Percentiles rank a stretch among this genome's conserved stretches.
These are phyloP conservation scores for Dactylonectria macrodidyma DNA, from an alignment of 2,329 filamentous ascomycete species.

Conservation along the genomic window DNA sequence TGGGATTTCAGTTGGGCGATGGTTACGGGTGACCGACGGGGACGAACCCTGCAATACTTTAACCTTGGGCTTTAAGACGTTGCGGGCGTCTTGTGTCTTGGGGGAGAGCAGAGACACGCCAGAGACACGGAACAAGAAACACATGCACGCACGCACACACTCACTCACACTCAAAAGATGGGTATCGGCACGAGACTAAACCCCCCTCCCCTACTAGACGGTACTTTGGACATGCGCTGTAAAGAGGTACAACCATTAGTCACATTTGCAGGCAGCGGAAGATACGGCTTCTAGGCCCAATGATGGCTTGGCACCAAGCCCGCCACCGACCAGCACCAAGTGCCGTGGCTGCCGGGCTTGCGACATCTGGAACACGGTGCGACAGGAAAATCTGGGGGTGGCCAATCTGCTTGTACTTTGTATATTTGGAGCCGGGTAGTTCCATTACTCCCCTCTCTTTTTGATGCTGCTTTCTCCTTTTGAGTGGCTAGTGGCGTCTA, in stretches of 20 bases:
- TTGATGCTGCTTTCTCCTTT: neutral
- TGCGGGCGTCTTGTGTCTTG: neutral
- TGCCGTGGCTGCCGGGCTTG: constrained; percentile 51
- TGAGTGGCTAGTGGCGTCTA: neutral
- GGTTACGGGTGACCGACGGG: neutral
- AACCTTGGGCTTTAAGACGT: constrained; percentile 3
- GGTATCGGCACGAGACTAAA: neutral
- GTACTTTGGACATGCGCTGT: no score
- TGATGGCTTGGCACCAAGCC: constrained; percentile 41
- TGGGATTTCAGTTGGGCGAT: constrained; percentile 22
- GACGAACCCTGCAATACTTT: constrained; percentile 23
- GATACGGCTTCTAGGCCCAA: constrained; percentile 47
- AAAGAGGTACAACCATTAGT: neutral
- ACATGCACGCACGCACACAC: neutral
- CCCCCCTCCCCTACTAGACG: neutral
- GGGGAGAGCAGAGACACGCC: neutral
- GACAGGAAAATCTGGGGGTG: constrained; percentile 27
- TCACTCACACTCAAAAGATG: neutral
- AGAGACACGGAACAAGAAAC: neutral
- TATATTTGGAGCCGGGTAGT: neutral
- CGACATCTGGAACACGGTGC: constrained; percentile 31
- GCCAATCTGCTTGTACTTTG: constrained; percentile 18
- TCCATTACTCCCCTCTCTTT: neutral
- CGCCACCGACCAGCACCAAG: constrained; percentile 41
- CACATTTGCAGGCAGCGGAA: constrained; percentile 35